These are phyloP conservation scores for Kodamaea sp. DNA, from an alignment of 1,139 yeast genomes.

Conservation along the genomic window DNA sequence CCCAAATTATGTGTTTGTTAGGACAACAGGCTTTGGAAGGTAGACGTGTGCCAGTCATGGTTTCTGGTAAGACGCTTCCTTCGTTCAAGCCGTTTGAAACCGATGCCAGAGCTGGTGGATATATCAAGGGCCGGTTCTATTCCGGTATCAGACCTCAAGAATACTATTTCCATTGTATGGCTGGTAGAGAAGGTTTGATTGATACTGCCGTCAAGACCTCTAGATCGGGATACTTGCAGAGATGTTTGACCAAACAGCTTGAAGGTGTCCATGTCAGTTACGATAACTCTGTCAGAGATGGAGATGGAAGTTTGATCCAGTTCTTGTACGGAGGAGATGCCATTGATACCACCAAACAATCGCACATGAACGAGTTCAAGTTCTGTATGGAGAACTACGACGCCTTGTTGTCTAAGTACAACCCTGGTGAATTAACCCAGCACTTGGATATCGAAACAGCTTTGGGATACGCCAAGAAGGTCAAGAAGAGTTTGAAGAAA, in stretches of 20 bases:
- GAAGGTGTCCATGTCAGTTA: constrained; percentile 96
- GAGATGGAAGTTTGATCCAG: constrained; percentile 91
- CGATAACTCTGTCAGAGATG: constrained; percentile 94
- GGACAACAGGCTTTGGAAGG: constrained; percentile 99
- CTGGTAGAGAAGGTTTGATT: constrained; percentile 99
- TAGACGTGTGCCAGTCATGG: constrained; percentile 99
- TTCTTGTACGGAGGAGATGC: constrained; percentile 98
- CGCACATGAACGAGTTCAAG: constrained; percentile 89
- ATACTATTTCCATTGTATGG: constrained; percentile 99
- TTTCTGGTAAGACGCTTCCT: constrained; percentile 95
- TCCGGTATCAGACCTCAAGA: constrained; percentile 99
- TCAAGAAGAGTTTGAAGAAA: constrained; percentile 71
- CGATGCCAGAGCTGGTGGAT: constrained; percentile 98
- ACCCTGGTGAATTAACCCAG: constrained; percentile 75
- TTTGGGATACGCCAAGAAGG: constrained; percentile 76
- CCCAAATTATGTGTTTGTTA: constrained; percentile 98
- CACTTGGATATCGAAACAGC: constrained; percentile 85
- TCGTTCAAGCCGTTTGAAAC: constrained; percentile 97
- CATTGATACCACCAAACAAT: constrained; percentile 90
- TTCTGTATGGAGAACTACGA: constrained; percentile 93
- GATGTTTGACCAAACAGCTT: constrained; percentile 96
- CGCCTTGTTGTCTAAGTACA: constrained; percentile 81
- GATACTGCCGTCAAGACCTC: constrained; percentile 99
- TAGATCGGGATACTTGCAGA: constrained; percentile 96
- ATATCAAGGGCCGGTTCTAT: constrained; percentile 94